These are phyloP conservation scores for Hyphopichia buzzinii DNA, from an alignment of 1,139 yeast species.

Conservation along the genomic window DNA sequence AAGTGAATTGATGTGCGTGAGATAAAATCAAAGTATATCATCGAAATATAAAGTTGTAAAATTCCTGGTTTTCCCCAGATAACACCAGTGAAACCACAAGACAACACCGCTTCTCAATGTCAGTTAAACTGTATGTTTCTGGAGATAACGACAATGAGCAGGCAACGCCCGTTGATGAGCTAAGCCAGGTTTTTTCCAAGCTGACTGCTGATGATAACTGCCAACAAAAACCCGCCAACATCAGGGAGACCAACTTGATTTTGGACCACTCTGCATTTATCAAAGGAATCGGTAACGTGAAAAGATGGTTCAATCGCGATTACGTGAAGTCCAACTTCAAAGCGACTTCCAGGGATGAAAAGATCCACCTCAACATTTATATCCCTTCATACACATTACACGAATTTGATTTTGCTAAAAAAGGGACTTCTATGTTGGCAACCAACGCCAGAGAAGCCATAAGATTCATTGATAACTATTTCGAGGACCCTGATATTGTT, in stretches of 20 bases:
- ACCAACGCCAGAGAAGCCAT: constrained; percentile 59
- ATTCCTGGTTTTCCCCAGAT: too few species aligned
- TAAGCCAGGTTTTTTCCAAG: not conserved
- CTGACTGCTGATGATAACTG: not conserved
- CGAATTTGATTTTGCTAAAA: constrained; percentile 54
- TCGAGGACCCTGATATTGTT: constrained; percentile 16
- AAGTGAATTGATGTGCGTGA: too few species aligned
- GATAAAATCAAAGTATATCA: too few species aligned
- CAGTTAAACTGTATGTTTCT: constrained; percentile 1
- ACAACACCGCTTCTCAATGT: constrained; percentile 2
- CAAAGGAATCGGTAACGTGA: constrained; percentile 58
- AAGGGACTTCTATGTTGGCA: constrained; percentile 54
- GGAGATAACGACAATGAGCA: constrained; percentile 3
- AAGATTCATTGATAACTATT: constrained; percentile 46
- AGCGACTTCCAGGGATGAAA: constrained; percentile 11
- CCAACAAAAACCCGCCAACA: constrained; percentile 1
- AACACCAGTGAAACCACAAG: too few species aligned
- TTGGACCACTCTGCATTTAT: constrained; percentile 59
- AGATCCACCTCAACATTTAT: constrained; percentile 28
- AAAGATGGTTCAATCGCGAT: constrained; percentile 52
- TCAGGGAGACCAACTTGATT: constrained; percentile 34
- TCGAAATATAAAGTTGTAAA: too few species aligned
- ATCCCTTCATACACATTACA: constrained; percentile 57
- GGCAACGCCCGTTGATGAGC: constrained; percentile 2
- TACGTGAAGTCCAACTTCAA: constrained; percentile 24